These are phyloP conservation scores for Ambrosia hybrid DNA, from an alignment of 140 eudicot genomes.

Conservation along the genomic window DNA sequence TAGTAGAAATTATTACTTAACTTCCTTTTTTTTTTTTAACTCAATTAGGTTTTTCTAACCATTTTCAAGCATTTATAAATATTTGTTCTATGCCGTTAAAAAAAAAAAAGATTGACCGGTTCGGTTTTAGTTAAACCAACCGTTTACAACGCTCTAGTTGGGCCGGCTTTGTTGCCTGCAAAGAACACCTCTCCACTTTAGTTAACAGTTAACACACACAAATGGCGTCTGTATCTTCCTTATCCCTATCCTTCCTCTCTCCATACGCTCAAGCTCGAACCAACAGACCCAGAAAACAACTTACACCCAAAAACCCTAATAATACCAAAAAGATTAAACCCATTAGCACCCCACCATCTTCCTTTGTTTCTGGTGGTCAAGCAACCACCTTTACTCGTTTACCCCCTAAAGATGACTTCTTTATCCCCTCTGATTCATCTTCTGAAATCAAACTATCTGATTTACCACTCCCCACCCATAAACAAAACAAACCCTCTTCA, in stretches of 20 bases:
- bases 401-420: slow-evolving; percentile 73
- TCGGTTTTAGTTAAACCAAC: not conserved
- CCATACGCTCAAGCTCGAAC: slow-evolving; percentile 46
- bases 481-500: slow-evolving; percentile 13
- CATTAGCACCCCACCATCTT: slow-evolving; percentile 33
- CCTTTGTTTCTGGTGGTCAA: slow-evolving; percentile 55
- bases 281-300: slow-evolving; percentile 37
- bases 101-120: not conserved
- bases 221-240: slow-evolving; percentile 47
- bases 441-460: slow-evolving; percentile 53
- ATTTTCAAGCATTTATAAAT: too few relatives aligned
- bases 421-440: slow-evolving; percentile 19
- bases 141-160: not conserved
- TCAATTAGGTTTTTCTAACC: too few relatives aligned
- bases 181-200: not conserved
- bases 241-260: slow-evolving; percentile 39
- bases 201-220: slow-evolving; percentile 3
- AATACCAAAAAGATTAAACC: slow-evolving; percentile 23
- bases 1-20: too few relatives aligned
- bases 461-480: slow-evolving; percentile 1
- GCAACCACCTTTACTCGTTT: slow-evolving; percentile 93
- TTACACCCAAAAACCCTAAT: slow-evolving; percentile 29
- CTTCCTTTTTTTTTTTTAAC: too few relatives aligned
- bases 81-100: too few relatives aligned
- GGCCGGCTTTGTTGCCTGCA: slow-evolving; percentile 16